Percentiles rank a stretch among this genome's conserved stretches.
These are phyloP conservation scores for Skeletonema tropicum DNA, from an alignment of 108 stramenopile genomes.

Conservation along the genomic window DNA sequence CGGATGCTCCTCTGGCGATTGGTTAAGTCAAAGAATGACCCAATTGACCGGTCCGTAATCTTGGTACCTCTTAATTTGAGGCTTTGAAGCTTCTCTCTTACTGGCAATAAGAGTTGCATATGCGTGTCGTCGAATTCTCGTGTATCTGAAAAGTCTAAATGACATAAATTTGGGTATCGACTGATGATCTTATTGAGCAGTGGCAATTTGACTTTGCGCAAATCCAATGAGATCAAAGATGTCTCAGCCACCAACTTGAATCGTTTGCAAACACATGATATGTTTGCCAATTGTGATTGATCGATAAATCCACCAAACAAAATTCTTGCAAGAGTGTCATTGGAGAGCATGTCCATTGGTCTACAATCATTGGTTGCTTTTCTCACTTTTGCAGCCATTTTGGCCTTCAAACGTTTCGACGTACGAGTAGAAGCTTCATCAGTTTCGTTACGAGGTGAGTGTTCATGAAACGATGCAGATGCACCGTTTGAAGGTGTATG, in stretches of 20 bases:
- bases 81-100: neutral
- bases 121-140: neutral
- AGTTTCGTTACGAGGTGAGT: neutral
- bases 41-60: neutral
- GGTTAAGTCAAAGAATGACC: neutral
- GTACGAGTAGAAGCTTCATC: neutral
- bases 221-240: conserved; percentile 5
- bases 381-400: neutral
- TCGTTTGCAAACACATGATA: conserved; percentile 5
- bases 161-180: neutral
- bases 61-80: neutral
- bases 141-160: neutral
- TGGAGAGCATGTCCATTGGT: neutral
- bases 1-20: neutral
- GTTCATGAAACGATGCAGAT: neutral
- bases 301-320: conserved; percentile 24
- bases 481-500: neutral
- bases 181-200: neutral
- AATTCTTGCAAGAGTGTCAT: conserved; percentile 18
- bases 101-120: neutral
- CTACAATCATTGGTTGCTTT: neutral
- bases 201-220: neutral
- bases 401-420: neutral
- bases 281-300: conserved; percentile 6
- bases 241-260: conserved; percentile 10